Evolutionary conservation across 805 yeast genomes (phyloP), one percentile per base, ranked within the genome.

Genomic region (Metahyphopichia silvanorum): DNA sequence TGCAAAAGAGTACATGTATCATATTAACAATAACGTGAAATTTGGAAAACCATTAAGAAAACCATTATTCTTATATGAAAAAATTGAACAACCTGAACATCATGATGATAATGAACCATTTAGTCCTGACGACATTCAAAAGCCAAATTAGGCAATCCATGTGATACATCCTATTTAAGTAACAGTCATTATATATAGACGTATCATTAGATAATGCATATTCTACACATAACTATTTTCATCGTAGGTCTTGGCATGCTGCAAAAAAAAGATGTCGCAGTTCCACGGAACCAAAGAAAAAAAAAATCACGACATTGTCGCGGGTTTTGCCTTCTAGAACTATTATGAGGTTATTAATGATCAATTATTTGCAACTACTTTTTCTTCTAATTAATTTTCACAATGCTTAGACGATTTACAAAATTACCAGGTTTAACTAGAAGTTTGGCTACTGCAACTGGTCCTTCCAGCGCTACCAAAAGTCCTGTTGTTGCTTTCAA

Each of bases 401-500:
- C 4, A 12, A 23, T 31, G 16, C 13, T 21, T 21, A 29, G 13
- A 16, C 11, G 11, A 26, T 8, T 16, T 6, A 21, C n/a, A 13
- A 18, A 10, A 16, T 14, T 9, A 29, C 26, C 19, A 20, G 20
- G 26, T 3, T 10, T 24, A 9, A 27, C 21, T 26, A 38, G 35
- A 24, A 20, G 15, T 9, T 29, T 36, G 14, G 30, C 31, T 16
- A 29, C 37, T 10, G 30, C 38, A 15, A 21, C 33, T 6, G 25
- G 23, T 19, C 15, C 23, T 6, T 7, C 33, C 16, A n/a, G 21
- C 22, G 20, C 32, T 3, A 12, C 31, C 10, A 13, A 35, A 7
- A 25, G 38, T 1, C 42, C 47, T 8, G 40, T 39, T 5, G 59
- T 65, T 4, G 34, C 53, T 13, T 66, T 48, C 19, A 64, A 71